phyloP scores from a whole-genome alignment of 345 rosid genomes.

The Carallia brachiata region DNA sequence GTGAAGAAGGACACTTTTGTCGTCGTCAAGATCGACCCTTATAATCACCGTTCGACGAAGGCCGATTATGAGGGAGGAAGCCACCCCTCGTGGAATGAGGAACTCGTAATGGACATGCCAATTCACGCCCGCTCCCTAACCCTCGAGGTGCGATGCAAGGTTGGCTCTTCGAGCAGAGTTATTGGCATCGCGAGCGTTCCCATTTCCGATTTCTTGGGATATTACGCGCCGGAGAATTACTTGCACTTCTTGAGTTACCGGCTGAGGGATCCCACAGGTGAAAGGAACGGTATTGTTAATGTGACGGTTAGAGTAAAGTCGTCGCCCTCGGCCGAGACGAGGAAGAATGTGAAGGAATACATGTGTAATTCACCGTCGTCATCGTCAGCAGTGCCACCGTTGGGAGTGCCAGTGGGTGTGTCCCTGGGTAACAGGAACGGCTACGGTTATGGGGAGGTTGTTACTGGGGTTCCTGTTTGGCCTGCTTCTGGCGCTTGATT shows the following conservation, averaged over 20 bases:
- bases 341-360: no score
- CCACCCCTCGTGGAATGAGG: constrained; percentile 57
- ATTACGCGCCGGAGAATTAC: constrained; percentile 43
- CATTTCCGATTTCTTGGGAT: constrained; percentile 55
- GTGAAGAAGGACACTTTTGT: constrained; percentile 41
- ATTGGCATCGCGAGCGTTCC: constrained; percentile 53
- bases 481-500: background rate
- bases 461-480: background rate
- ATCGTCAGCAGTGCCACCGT: no score
- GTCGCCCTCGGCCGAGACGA: no score
- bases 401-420: background rate
- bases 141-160: constrained; percentile 42
- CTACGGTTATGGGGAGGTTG: background rate
- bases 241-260: constrained; percentile 70
- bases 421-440: background rate
- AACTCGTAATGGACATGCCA: constrained; percentile 43
- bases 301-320: constrained; percentile 45
- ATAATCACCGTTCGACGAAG: constrained; percentile 9
- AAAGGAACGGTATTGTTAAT: constrained; percentile 54
- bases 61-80: constrained; percentile 40
- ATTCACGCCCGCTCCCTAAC: constrained; percentile 30
- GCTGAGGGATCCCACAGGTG: constrained; percentile 45
- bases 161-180: constrained; percentile 24
- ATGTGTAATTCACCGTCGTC: no score
- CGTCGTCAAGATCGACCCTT: constrained; percentile 27